Base-by-base conservation (phyloP, 805 yeast genomes). In the Myxozyma geophila region DNA sequence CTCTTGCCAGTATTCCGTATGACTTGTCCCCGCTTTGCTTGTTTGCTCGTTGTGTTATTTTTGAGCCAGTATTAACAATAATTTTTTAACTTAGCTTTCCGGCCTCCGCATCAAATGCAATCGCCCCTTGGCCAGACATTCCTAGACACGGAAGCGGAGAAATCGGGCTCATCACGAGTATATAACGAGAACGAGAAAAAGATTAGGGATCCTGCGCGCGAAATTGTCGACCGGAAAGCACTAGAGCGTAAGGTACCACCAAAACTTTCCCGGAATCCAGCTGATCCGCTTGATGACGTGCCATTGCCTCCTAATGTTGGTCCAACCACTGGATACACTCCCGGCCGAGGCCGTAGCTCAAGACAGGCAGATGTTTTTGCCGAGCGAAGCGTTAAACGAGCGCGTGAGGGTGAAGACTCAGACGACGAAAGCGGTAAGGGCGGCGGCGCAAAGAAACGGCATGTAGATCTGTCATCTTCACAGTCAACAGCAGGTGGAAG, bases 71-170 rank as follows among this genome's bases (percentile, higher is more conserved):
- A 28, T 28, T 28, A 28, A 28, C 28, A 28, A 28, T 28, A 28
- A 28, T 4, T 44, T 23, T 23, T 50, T 41, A 44, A 33, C 28
- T 52, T 7, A 63, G 69, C 70, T 23, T 39, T 67, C 7, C 70
- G 72, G 17, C 68, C 72, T 7, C 72, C 72, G 17, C 68, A 59
- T 48, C 59, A 63, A 35, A 50, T 62, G 7, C 54, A 52, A 37
- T 49, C 55, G 33, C 69, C 70, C 1, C 61, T 70, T 9, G 70
- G 67, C 0, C 70, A 71, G 15, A 70, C 72, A 17, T 70, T 65
- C 52, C 13, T 21, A 15, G 71, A 68, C 17, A 40, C 72, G 7
- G 72, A 69, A 53, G 60, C 61, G 7, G 19, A 21, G n/a, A 51
- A 48, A 35, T 23, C 65, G n/a, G 78, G 79, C n/a, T 37, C 44